Percentiles rank a stretch among this genome's conserved stretches.
phyloP scores from a whole-genome alignment of 2,329 filamentous ascomycete species.

The Fusarium nelsonii region DNA sequence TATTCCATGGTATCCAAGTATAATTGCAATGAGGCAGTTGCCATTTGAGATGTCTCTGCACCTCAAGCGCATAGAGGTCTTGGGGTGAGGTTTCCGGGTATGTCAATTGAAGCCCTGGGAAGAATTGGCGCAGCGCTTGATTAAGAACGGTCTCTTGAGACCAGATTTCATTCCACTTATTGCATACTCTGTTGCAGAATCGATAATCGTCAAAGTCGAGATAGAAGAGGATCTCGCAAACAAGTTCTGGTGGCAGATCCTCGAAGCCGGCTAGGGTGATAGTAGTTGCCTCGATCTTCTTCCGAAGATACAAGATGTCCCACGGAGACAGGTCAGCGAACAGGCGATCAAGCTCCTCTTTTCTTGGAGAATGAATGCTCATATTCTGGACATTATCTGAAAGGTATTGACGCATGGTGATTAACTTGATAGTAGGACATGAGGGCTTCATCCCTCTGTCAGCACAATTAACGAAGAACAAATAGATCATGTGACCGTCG shows the following conservation, averaged over 20 bases:
- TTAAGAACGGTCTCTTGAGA: slow-evolving; percentile 38
- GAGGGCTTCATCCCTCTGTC: not conserved
- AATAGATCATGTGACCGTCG: not conserved
- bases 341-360: slow-evolving; percentile 42
- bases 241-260: slow-evolving; percentile 48
- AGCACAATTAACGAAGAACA: not conserved
- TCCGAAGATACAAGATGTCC: slow-evolving; percentile 48
- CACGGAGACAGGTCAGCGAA: slow-evolving; percentile 45
- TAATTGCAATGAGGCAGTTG: slow-evolving; percentile 8
- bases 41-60: slow-evolving; percentile 31
- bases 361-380: not conserved
- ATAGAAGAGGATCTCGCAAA: slow-evolving; percentile 41
- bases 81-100: slow-evolving; percentile 6
- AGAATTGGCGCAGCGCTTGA: slow-evolving; percentile 44
- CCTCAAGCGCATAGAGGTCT: slow-evolving; percentile 30
- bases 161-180: slow-evolving; percentile 46
- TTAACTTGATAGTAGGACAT: not conserved
- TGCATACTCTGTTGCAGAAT: slow-evolving; percentile 46
- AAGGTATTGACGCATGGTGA: not conserved
- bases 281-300: slow-evolving; percentile 23
- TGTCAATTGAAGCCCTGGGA: slow-evolving; percentile 46
- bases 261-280: slow-evolving; percentile 43
- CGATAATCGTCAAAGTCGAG: slow-evolving; percentile 46
- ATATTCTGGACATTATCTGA: not conserved
- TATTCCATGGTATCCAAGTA: slow-evolving; percentile 31